Evolutionary conservation across 2,329 filamentous ascomycete genomes (phyloP), one percentile per base, ranked within the genome.

Genomic region (Teratosphaeria pseudoeucalypti): DNA sequence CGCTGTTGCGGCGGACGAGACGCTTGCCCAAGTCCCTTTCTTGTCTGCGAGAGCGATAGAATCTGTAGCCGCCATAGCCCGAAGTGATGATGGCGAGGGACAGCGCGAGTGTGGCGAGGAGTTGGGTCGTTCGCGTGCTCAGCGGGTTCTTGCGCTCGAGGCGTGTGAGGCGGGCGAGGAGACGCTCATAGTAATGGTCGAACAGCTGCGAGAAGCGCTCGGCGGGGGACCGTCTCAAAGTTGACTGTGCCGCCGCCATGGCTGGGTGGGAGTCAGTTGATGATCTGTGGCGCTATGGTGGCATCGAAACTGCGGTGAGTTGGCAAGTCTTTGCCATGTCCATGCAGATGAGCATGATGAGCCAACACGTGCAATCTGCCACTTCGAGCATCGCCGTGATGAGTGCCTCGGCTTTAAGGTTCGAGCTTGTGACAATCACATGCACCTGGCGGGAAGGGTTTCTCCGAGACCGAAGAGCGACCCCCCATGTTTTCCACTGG

Each of bases 241-340:
- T 96, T 59, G 92, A 96, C 78, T 95, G 92, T 64, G 81, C 87
- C 63, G 81, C 87, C 63, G 90, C 89, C 92, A 96, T 96, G 43
- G 43, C 43, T 26, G 43, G n/a, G 9, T 23, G 43, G 19, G 43
- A 19, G 16, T 32, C 29, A 32, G 29, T 32, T 7, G 29, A 32
- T 32, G 29, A 5, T 32, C 29, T 5, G 29, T 32, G 9, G 19
- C n/a, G 43, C 43, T 49, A 49, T 19, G 43, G 43, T 19, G 16
- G 43, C 43, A 49, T 49, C 23, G 23, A 32, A 7, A 32, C 4
- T 6, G 16, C 19, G 9, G n/a, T 1, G 43, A 19, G 43, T 19
- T 49, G 43, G 43, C 43, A 11, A 49, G 9, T 11, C 9, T 6
- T 19, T 23, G 19, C 43, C 43, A 23, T 19, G 43, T 23, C 43